Conservation (phyloP, 2,329 filamentous ascomycete genomes). For the Ceratocystis diversiconidia region DNA sequence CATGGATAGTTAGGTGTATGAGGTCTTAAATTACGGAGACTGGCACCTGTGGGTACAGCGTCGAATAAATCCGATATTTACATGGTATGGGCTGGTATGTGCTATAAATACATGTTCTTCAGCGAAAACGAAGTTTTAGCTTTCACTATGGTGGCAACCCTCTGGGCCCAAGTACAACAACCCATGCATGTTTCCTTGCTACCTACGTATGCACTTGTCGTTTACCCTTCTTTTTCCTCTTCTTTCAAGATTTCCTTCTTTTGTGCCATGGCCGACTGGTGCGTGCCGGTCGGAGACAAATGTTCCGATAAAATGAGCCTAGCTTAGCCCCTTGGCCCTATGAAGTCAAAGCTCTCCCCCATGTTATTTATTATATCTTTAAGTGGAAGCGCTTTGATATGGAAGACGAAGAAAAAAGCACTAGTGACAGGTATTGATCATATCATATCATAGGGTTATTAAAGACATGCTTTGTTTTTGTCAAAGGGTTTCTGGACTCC, state of each 20-base stretch:
- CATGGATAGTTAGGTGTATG: neutral
- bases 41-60: neutral
- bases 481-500: no score
- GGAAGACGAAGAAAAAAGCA: neutral
- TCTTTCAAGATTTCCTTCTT: neutral
- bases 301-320: neutral
- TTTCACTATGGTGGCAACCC: neutral
- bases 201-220: neutral
- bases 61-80: constrained; percentile 4
- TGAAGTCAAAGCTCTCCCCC: neutral
- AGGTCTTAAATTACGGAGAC: constrained; percentile 7
- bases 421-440: neutral
- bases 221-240: neutral
- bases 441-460: neutral
- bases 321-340: neutral
- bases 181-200: neutral
- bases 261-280: neutral
- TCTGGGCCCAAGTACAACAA: neutral
- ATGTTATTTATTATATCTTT: neutral
- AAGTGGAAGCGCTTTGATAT: neutral
- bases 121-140: neutral
- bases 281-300: neutral
- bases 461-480: neutral
- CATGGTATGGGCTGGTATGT: neutral
- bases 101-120: neutral